A percentile compares a stretch with the other conserved stretches of the same genome.
phyloP scores from a whole-genome alignment of 257 asterid species.

The Verbena officinalis region DNA sequence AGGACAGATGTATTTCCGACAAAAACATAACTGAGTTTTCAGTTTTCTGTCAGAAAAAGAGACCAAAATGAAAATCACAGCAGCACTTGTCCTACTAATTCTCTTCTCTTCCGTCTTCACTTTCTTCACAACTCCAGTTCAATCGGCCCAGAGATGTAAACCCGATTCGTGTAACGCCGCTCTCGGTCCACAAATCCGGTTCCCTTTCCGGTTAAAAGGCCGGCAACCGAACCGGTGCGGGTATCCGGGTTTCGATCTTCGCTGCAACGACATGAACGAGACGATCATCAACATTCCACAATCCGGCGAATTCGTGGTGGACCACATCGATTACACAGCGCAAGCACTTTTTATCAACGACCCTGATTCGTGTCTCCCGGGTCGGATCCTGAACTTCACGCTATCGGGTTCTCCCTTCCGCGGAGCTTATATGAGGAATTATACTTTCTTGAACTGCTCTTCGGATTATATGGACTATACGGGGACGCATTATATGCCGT shows the following conservation, averaged over 20 bases:
- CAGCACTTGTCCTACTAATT: constrained; percentile 27
- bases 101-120: constrained; percentile 21
- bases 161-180: constrained; percentile 48
- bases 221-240: constrained; percentile 58
- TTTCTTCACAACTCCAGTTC: constrained; percentile 24
- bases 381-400: constrained; percentile 53
- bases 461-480: constrained; percentile 26
- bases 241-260: constrained; percentile 67
- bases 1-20: no score
- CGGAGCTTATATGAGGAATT: constrained; percentile 31
- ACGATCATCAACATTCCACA: constrained; percentile 60
- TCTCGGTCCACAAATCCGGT: constrained; percentile 56
- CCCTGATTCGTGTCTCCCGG: constrained; percentile 59
- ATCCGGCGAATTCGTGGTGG: constrained; percentile 72
- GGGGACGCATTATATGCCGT: constrained; percentile 25
- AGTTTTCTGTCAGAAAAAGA: not conserved
- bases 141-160: constrained; percentile 39
- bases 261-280: constrained; percentile 54
- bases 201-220: constrained; percentile 61
- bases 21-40: no score
- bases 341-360: constrained; percentile 58
- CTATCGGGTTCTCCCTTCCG: constrained; percentile 47
- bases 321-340: constrained; percentile 52
- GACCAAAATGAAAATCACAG: constrained; percentile 23
- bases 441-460: constrained; percentile 61